A percentile compares a stretch with the other conserved stretches of the same genome.
phyloP scores from a whole-genome alignment of 148 eudicot species.

The Bassia scoparia region DNA sequence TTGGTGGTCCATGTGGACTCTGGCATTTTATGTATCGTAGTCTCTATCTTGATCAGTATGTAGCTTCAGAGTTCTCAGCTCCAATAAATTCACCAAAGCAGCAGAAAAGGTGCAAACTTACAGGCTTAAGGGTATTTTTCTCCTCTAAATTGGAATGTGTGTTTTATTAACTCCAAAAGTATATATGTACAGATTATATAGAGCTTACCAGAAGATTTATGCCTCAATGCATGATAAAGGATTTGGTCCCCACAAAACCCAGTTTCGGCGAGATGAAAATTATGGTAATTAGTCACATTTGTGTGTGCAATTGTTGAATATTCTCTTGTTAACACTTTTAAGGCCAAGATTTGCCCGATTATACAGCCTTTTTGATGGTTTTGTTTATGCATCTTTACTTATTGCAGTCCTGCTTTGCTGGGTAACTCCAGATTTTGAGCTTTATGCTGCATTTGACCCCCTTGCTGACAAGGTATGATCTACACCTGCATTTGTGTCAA shows the following conservation, averaged over 20 bases:
- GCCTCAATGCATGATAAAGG: constrained; percentile 85
- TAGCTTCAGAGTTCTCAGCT: constrained; percentile 84
- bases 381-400: constrained; percentile 11
- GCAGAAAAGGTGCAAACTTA: constrained; percentile 71
- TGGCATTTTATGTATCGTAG: constrained; percentile 97
- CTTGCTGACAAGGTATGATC: constrained; percentile 86
- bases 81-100: constrained; percentile 67
- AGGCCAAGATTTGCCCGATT: constrained; percentile 9
- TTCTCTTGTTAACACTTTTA: neutral
- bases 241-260: constrained; percentile 89
- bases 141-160: constrained; percentile 1
- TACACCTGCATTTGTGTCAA: neutral
- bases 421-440: constrained; percentile 97
- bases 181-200: constrained; percentile 58
- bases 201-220: constrained; percentile 85
- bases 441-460: constrained; percentile 96
- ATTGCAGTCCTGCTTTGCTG: constrained; percentile 90
- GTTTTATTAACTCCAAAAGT: neutral
- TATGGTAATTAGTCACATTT: constrained; percentile 52
- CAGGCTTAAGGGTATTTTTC: constrained; percentile 1
- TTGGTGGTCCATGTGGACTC: constrained; percentile 89
- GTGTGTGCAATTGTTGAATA: neutral
- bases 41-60: constrained; percentile 81
- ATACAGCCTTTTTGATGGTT: neutral
- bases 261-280: constrained; percentile 89